These are phyloP conservation scores for Ochetophila trinervis DNA, from an alignment of 306 rosid species.

Conservation along the genomic window DNA sequence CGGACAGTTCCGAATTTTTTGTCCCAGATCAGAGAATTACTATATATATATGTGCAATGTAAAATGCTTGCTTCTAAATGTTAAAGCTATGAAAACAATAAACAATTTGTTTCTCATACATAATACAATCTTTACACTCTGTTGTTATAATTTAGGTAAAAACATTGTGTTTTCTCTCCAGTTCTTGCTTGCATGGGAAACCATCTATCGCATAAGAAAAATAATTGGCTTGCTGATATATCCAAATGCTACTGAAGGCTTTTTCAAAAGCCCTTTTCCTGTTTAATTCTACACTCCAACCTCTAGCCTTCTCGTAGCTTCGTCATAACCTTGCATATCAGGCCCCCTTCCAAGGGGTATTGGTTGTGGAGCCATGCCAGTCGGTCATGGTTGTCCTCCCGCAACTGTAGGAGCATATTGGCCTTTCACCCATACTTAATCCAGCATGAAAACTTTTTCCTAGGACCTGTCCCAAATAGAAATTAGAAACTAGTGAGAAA, in stretches of 20 bases:
- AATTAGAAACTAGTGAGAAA: not conserved
- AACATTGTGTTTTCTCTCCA: no score
- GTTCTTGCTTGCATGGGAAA: no score
- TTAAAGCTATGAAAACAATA: no score
- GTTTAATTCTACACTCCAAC: constrained; percentile 73
- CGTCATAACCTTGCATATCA: constrained; percentile 56
- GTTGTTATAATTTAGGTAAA: no score
- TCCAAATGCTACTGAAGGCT: constrained; percentile 91
- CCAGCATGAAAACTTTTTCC: constrained; percentile 65
- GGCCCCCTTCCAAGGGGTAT: constrained; percentile 62
- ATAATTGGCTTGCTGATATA: constrained; percentile 23
- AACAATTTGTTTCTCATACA: no score
- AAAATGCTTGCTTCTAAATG: no score
- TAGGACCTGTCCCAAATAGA: constrained; percentile 37
- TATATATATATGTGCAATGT: no score
- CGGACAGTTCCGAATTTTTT: no score
- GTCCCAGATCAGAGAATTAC: no score
- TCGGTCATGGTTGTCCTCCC: constrained; percentile 88
- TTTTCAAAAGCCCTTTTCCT: constrained; percentile 83
- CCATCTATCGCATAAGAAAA: not conserved
- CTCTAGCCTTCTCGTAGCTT: constrained; percentile 81
- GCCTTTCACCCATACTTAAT: constrained; percentile 54
- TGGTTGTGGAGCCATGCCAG: constrained; percentile 74
- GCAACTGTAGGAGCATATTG: constrained; percentile 82
- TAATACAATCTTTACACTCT: no score